phyloP scores from a whole-genome alignment of 106 monocot genomes.

The Apostasia ramifera region DNA sequence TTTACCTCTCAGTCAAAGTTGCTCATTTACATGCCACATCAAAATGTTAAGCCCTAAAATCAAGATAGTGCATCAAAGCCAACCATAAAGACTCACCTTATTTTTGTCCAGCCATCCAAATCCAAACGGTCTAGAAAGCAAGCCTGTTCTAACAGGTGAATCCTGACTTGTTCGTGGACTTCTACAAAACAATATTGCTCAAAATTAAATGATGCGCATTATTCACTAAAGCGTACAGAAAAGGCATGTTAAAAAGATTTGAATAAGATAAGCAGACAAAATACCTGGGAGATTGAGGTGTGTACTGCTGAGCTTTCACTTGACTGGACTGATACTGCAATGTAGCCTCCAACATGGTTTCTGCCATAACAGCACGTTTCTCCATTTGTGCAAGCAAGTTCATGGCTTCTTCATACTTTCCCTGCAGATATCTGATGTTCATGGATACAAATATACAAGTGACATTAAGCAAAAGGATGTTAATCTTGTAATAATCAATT shows the following conservation, averaged over 20 bases:
- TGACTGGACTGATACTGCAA: conserved; percentile 61
- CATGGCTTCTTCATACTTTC: conserved; percentile 65
- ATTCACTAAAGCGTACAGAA: not conserved
- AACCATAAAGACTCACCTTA: conserved; percentile 35
- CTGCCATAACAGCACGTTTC: conserved; percentile 75
- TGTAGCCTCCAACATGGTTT: conserved; percentile 68
- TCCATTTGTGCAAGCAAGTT: conserved; percentile 44
- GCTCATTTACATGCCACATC: too few species aligned
- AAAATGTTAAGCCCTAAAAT: too few species aligned
- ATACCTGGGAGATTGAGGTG: conserved; percentile 44
- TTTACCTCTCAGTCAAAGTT: too few species aligned
- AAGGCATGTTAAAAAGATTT: not conserved
- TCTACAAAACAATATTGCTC: conserved; percentile 25
- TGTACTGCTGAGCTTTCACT: conserved; percentile 37
- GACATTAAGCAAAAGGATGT: not conserved
- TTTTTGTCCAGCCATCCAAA: conserved; percentile 82
- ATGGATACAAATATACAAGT: conserved; percentile 17
- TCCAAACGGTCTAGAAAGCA: conserved; percentile 69
- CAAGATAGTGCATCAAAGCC: too few species aligned
- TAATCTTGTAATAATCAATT: not conserved
- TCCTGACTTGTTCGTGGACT: conserved; percentile 26
- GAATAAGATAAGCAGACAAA: not conserved
- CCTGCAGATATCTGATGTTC: conserved; percentile 37
- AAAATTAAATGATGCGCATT: not conserved
- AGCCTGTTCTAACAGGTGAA: conserved; percentile 37